Evolutionary conservation across 2,329 filamentous ascomycete genomes (phyloP).

Genomic region (Aspergillus sclerotialis): DNA sequence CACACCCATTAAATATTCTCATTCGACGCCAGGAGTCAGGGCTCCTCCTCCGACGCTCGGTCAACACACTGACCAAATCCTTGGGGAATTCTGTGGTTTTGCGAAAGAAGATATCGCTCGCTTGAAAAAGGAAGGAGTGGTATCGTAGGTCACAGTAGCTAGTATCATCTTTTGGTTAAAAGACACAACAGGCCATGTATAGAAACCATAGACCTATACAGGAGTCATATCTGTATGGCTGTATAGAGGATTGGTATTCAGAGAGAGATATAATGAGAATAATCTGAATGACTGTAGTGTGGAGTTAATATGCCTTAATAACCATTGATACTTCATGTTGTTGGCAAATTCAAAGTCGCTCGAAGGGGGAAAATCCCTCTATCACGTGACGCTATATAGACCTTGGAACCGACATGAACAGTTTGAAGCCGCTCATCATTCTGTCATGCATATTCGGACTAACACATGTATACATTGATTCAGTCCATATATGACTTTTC

Average conservation of each 20-base stretch:
- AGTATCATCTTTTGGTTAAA: not conserved
- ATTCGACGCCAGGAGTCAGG: constrained; percentile 68
- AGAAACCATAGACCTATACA: not conserved
- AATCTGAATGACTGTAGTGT: no score
- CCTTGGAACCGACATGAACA: constrained; percentile 12
- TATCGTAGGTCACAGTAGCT: constrained; percentile 39
- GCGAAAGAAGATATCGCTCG: constrained; percentile 51
- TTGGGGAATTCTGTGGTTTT: constrained; percentile 58
- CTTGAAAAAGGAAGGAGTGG: constrained; percentile 60
- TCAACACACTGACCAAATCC: constrained; percentile 75
- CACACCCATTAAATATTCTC: constrained; percentile 89
- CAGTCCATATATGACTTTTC: constrained; percentile 5
- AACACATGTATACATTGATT: not conserved
- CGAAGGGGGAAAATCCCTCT: constrained; percentile 8
- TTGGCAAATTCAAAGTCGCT: no score
- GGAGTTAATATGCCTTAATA: no score
- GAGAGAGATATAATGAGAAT: not conserved
- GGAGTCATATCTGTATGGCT: no score
- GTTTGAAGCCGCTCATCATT: no score
- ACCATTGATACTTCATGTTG: no score
- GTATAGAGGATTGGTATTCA: not conserved
- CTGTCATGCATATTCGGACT: no score
- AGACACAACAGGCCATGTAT: not conserved
- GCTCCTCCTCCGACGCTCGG: constrained; percentile 77
- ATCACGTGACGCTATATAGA: constrained; percentile 26